phyloP scores from a whole-genome alignment of 331 rosid species.

The Cydonia oblonga region DNA sequence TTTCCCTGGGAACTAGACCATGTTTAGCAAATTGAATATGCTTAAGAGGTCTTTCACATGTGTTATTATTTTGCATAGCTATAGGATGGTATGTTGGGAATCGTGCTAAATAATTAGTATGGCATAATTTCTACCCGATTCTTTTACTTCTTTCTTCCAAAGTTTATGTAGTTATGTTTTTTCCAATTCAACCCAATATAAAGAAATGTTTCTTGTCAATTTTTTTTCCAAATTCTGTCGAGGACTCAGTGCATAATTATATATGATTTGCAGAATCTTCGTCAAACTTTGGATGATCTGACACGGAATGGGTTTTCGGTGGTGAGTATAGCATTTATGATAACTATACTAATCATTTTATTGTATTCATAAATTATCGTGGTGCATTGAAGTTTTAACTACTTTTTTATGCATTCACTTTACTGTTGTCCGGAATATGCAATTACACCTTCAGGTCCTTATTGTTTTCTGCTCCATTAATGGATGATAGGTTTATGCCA shows the following conservation, averaged over 20 bases:
- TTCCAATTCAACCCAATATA: background rate
- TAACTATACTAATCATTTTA: background rate
- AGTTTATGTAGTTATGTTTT: background rate
- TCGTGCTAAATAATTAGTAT: background rate
- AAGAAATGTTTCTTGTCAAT: background rate
- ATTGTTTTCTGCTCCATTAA: background rate
- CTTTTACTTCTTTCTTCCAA: background rate
- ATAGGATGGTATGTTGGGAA: background rate
- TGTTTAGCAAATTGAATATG: background rate
- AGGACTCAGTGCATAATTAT: conserved; percentile 1
- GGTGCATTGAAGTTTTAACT: background rate
- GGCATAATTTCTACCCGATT: background rate
- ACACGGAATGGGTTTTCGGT: conserved; percentile 77
- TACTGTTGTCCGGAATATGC: conserved; percentile 1
- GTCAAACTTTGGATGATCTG: conserved; percentile 89
- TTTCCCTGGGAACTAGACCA: background rate
- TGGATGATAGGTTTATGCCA: background rate
- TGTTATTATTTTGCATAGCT: background rate
- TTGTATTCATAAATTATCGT: background rate
- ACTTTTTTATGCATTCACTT: background rate
- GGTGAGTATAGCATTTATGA: conserved; percentile 40
- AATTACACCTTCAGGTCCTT: background rate
- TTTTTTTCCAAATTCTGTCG: background rate
- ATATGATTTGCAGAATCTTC: conserved; percentile 61
- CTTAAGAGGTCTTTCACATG: background rate